A percentile compares a stretch with the other conserved stretches of the same genome.
Evolutionary conservation across 495 filamentous ascomycete species (phyloP).

Genomic region (Penicillium egyptiacum): DNA sequence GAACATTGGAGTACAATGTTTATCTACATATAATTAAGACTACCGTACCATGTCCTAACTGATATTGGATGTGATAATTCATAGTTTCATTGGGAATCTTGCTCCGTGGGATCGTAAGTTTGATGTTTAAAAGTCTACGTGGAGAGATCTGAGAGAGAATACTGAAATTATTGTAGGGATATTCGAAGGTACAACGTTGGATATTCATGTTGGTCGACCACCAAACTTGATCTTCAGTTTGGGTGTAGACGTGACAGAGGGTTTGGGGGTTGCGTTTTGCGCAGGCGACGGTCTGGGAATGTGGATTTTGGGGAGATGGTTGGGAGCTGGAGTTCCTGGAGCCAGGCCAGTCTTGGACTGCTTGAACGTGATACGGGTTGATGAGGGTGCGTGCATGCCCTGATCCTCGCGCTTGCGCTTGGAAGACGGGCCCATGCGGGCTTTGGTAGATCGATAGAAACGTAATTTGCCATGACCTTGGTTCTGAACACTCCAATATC

Average conservation of each 20-base stretch:
- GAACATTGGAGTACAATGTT: not conserved
- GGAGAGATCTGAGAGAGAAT: no score
- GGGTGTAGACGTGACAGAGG: slow-evolving; percentile 29
- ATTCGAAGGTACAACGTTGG: slow-evolving; percentile 6
- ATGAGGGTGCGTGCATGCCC: slow-evolving; percentile 38
- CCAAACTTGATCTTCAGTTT: slow-evolving; percentile 49
- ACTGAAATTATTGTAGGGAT: no score
- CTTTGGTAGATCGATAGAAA: slow-evolving; percentile 37
- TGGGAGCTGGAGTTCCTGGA: slow-evolving; percentile 26
- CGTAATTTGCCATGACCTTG: slow-evolving; percentile 51
- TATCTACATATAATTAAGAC: not conserved
- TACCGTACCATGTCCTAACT: not conserved
- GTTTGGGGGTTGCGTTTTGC: slow-evolving; percentile 19
- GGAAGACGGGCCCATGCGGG: slow-evolving; percentile 32
- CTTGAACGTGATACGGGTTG: slow-evolving; percentile 48
- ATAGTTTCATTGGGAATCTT: not conserved
- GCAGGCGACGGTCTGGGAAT: slow-evolving; percentile 38
- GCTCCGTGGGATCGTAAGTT: no score
- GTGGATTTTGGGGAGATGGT: slow-evolving; percentile 36
- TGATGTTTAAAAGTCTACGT: no score
- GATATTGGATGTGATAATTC: not conserved
- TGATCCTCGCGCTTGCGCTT: slow-evolving; percentile 50
- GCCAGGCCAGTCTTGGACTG: slow-evolving; percentile 34
- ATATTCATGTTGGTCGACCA: slow-evolving; percentile 35
- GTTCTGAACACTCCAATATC: slow-evolving; percentile 66